phyloP scores from a whole-genome alignment of 1,284 basidiomycete species.

The Microbotryomycetes sp. region DNA sequence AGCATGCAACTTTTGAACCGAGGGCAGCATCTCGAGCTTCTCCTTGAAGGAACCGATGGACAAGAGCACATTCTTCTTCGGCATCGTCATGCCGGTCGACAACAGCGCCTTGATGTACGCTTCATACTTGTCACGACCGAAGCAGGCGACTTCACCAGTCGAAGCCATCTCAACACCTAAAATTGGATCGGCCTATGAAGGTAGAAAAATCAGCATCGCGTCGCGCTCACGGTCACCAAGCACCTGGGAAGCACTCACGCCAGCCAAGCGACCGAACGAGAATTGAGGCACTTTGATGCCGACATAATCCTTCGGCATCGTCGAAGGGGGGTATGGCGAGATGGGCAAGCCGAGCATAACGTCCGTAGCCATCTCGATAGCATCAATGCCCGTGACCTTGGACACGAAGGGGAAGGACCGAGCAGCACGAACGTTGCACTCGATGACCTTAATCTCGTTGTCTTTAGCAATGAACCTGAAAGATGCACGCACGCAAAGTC shows the following conservation, averaged over 20 bases:
- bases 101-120: conserved; percentile 96
- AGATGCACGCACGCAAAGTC: background rate
- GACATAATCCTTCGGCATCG: conserved; percentile 84
- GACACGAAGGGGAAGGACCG: conserved; percentile 99
- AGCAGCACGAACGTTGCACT: conserved; percentile 96
- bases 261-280: conserved; percentile 89
- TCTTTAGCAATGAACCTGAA: conserved; percentile 92
- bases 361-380: conserved; percentile 97
- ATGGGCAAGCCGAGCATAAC: conserved; percentile 91
- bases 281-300: conserved; percentile 99
- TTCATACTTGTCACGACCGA: conserved; percentile 95
- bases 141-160: conserved; percentile 98
- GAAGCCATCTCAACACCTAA: conserved; percentile 99
- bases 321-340: conserved; percentile 70
- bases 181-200: conserved; percentile 67
- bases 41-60: conserved; percentile 95
- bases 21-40: conserved; percentile 92
- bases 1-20: conserved; percentile 90
- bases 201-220: background rate
- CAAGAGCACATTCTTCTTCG: conserved; percentile 92
- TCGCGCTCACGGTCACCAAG: conserved; percentile 66
- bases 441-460: conserved; percentile 99
- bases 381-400: conserved; percentile 94
- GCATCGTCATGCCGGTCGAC: conserved; percentile 87
- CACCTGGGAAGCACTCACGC: conserved; percentile 77